These are phyloP conservation scores for Gossypium aridum DNA, from an alignment of 441 rosid genomes.

Conservation along the genomic window DNA sequence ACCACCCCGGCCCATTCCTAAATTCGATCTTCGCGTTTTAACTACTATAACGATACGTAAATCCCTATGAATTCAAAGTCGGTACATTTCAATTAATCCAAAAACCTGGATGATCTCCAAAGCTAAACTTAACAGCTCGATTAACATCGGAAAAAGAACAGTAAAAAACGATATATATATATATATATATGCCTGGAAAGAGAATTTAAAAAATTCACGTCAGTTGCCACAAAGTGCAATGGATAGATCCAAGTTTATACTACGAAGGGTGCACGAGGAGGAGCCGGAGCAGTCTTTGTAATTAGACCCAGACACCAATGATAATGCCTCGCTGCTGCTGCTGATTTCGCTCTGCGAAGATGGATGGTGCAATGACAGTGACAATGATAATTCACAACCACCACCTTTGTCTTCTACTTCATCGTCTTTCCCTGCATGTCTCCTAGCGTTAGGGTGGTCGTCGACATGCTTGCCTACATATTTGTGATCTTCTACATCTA, in stretches of 20 bases:
- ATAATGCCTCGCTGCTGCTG: conserved; percentile 67
- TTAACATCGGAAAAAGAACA: neutral
- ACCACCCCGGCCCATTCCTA: no score
- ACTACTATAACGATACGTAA: no score
- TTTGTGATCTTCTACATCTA: conserved; percentile 17
- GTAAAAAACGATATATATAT: neutral
- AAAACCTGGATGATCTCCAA: no score
- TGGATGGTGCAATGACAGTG: conserved; percentile 43
- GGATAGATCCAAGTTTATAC: conserved; percentile 63
- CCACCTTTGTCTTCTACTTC: conserved; percentile 8
- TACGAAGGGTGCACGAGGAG: conserved; percentile 23
- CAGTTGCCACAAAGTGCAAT: conserved; percentile 71
- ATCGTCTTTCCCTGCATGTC: conserved; percentile 15
- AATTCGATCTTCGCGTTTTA: no score
- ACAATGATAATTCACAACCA: conserved; percentile 43
- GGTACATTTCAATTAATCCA: no score
- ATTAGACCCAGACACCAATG: conserved; percentile 32
- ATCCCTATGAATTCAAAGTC: no score
- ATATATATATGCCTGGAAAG: neutral
- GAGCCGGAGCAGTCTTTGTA: conserved; percentile 35
- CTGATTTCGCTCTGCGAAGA: conserved; percentile 53
- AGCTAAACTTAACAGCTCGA: neutral
- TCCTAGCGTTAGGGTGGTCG: neutral
- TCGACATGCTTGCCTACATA: neutral
- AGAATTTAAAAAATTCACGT: neutral